These are phyloP conservation scores for Calonectria hongkongensis DNA, from an alignment of 2,329 filamentous ascomycete genomes.

Conservation along the genomic window DNA sequence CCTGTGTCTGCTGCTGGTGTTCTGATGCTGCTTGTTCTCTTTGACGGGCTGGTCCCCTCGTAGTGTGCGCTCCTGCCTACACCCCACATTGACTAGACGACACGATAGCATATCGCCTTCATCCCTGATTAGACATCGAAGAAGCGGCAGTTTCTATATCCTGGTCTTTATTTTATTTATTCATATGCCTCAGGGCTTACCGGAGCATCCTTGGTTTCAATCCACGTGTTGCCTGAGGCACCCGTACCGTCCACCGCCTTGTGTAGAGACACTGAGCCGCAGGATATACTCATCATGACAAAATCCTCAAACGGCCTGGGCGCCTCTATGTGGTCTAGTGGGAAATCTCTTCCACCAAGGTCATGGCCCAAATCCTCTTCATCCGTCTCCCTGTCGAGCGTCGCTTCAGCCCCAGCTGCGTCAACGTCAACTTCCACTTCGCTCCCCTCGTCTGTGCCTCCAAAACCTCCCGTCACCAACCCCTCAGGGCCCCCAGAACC, in stretches of 20 bases:
- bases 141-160: neutral
- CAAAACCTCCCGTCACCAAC: constrained; percentile 9
- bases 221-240: neutral
- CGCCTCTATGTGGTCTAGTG: constrained; percentile 53
- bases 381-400: constrained; percentile 45
- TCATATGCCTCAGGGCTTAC: neutral
- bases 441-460: neutral
- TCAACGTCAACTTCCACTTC: constrained; percentile 10
- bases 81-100: neutral
- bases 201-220: neutral
- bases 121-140: neutral
- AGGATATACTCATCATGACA: constrained; percentile 40
- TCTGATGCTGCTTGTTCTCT: constrained; percentile 8
- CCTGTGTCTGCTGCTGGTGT: neutral
- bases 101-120: neutral
- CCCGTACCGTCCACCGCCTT: neutral
- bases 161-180: neutral
- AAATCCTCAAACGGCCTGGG: constrained; percentile 46
- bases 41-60: constrained; percentile 31
- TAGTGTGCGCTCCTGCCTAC: neutral
- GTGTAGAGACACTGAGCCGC: neutral
- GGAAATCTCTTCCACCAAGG: constrained; percentile 30
- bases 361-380: constrained; percentile 26
- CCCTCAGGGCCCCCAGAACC: neutral
- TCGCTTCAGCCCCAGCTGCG: constrained; percentile 21